Conservation (phyloP, 225 moss, liverwort and hornwort genomes). For the Polytrichum commune region DNA sequence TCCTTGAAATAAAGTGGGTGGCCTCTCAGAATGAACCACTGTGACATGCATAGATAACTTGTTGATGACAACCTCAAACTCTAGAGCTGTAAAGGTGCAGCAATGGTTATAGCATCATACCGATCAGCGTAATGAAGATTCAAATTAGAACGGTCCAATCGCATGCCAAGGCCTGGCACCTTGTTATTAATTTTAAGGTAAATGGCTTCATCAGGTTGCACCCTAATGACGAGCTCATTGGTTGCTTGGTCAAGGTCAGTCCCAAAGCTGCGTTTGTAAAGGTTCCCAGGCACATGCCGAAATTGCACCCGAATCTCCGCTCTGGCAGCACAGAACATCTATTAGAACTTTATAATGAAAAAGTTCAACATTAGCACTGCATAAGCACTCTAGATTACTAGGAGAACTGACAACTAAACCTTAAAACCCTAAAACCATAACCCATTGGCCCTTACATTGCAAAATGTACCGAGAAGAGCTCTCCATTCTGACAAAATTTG, state of each 20-base stretch:
- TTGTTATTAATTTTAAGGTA: slow-evolving; percentile 98
- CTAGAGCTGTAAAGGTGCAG: too few species aligned
- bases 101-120: slow-evolving; percentile 26
- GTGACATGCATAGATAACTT: too few species aligned
- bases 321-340: slow-evolving; percentile 30
- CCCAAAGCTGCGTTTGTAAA: slow-evolving; percentile 93
- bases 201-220: slow-evolving; percentile 97
- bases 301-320: slow-evolving; percentile 97
- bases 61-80: too few species aligned
- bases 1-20: too few species aligned
- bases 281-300: slow-evolving; percentile 92
- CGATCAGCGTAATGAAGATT: slow-evolving; percentile 89
- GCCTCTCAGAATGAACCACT: too few species aligned
- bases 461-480: too few species aligned
- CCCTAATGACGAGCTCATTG: slow-evolving; percentile 91
- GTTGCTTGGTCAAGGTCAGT: slow-evolving; percentile 95
- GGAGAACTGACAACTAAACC: too few species aligned
- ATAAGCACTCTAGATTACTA: too few species aligned
- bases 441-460: too few species aligned
- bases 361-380: too few species aligned
- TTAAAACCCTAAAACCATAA: too few species aligned
- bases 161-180: slow-evolving; percentile 92
- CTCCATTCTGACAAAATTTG: too few species aligned
- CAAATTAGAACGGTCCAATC: slow-evolving; percentile 88
- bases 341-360: neutral